Percentiles rank a stretch among this genome's conserved stretches.
These are phyloP conservation scores for Petunia secreta DNA, from an alignment of 257 asterid species.

Conservation along the genomic window DNA sequence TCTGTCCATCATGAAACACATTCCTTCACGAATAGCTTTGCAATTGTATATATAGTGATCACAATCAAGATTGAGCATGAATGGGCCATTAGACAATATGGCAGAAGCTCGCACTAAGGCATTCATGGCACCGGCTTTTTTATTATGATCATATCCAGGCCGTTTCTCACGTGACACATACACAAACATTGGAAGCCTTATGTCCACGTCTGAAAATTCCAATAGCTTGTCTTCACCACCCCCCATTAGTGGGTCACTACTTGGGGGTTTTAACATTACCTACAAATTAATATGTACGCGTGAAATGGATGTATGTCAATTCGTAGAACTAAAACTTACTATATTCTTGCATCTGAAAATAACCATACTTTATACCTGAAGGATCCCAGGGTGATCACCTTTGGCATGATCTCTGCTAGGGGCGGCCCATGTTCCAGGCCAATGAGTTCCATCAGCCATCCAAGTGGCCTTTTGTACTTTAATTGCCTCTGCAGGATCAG, in stretches of 20 bases:
- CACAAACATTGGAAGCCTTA: slow-evolving; percentile 49
- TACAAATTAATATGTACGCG: background rate
- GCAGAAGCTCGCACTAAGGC: slow-evolving; percentile 48
- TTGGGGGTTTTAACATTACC: slow-evolving; percentile 53
- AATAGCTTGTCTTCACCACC: slow-evolving; percentile 30
- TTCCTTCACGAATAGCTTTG: slow-evolving; percentile 47
- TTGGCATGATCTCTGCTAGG: slow-evolving; percentile 40
- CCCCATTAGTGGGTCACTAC: slow-evolving; percentile 42
- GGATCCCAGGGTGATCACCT: slow-evolving; percentile 49
- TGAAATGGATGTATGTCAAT: background rate
- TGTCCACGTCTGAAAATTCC: slow-evolving; percentile 44
- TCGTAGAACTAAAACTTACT: background rate
- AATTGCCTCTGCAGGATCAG: slow-evolving; percentile 39
- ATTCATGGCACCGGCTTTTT: slow-evolving; percentile 55
- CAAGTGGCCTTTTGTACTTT: slow-evolving; percentile 46
- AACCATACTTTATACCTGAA: slow-evolving; percentile 33
- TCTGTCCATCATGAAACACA: slow-evolving; percentile 56
- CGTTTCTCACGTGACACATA: slow-evolving; percentile 51
- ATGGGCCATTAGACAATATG: slow-evolving; percentile 46
- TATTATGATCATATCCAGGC: slow-evolving; percentile 49
- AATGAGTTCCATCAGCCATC: slow-evolving; percentile 57
- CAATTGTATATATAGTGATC: slow-evolving; percentile 44
- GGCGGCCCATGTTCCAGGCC: slow-evolving; percentile 47
- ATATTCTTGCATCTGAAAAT: background rate
- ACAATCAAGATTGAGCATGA: slow-evolving; percentile 50